phyloP scores from a whole-genome alignment of 2,329 filamentous ascomycete species.

The Cladosporium sp. region DNA sequence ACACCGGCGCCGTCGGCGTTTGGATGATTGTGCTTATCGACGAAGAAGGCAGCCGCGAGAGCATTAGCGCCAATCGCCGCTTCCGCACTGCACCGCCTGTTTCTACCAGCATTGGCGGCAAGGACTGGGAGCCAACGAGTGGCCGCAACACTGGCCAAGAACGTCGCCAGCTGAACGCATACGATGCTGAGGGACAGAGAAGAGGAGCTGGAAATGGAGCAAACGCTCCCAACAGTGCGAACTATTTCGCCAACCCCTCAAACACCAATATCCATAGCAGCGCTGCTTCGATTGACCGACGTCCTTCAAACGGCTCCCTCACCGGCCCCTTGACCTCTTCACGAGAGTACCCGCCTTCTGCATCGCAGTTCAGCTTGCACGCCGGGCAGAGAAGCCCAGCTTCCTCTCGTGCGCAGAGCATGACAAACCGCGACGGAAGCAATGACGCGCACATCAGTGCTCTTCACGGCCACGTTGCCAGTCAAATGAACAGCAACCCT shows the following conservation, averaged over 20 bases:
- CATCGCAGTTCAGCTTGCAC: constrained; percentile 11
- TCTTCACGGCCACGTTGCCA: constrained; percentile 3
- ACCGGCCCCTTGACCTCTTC: constrained; percentile 7
- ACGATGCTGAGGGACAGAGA: constrained; percentile 5
- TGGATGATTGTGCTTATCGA: constrained; percentile 76
- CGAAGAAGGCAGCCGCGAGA: constrained; percentile 38
- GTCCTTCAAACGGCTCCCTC: not conserved
- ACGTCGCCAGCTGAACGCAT: constrained; percentile 8
- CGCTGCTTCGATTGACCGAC: not conserved
- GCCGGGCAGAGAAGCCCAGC: constrained; percentile 4
- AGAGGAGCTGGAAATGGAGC: constrained; percentile 8
- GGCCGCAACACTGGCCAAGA: not conserved
- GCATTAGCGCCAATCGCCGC: constrained; percentile 20
- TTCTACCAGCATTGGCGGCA: constrained; percentile 28
- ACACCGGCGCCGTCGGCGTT: constrained; percentile 63
- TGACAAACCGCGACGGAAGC: not conserved
- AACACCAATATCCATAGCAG: constrained; percentile 2
- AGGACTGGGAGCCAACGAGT: constrained; percentile 21
- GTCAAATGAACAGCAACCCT: constrained; percentile 3
- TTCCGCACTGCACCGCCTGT: constrained; percentile 35
- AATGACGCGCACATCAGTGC: constrained; percentile 1
- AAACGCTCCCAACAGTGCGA: constrained; percentile 6
- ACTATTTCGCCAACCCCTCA: constrained; percentile 3
- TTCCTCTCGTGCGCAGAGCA: constrained; percentile 4
- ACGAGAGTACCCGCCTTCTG: constrained; percentile 7